Evolutionary conservation across 306 rosid genomes (phyloP).

Genomic region (Albizia julibrissin): DNA sequence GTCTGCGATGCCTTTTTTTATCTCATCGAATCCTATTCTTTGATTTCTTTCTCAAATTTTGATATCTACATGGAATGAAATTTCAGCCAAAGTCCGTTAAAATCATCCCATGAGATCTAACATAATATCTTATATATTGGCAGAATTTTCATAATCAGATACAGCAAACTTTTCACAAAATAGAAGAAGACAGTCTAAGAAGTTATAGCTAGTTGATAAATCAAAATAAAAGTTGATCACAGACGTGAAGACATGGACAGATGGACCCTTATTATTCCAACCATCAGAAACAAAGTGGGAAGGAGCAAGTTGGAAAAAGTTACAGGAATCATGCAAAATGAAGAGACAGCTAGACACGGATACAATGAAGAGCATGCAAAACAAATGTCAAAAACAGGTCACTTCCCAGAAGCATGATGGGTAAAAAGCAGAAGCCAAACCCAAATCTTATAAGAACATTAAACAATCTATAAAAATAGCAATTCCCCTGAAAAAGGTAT

Average conservation of each 20-base stretch:
- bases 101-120: not conserved
- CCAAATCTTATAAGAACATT: slow-evolving; percentile 19
- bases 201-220: not conserved
- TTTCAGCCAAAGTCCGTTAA: not conserved
- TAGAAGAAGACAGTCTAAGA: not conserved
- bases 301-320: slow-evolving; percentile 30
- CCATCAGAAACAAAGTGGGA: slow-evolving; percentile 14
- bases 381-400: slow-evolving; percentile 41
- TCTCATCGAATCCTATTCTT: slow-evolving; percentile 6
- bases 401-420: slow-evolving; percentile 23
- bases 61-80: slow-evolving; percentile 11
- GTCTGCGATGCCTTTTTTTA: not conserved
- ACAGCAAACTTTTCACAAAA: not conserved
- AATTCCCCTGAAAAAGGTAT: slow-evolving; percentile 23
- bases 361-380: slow-evolving; percentile 16
- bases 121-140: not conserved
- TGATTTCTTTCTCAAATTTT: not conserved
- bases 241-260: slow-evolving; percentile 13
- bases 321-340: slow-evolving; percentile 7
- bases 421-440: slow-evolving; percentile 26
- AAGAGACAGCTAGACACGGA: slow-evolving; percentile 18
- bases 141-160: not conserved
- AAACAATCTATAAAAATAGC: slow-evolving; percentile 39
- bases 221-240: not conserved
- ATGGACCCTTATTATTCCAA: not conserved